Base-by-base conservation (phyloP, 2,329 filamentous ascomycete genomes). In the Fusarium sororula region DNA sequence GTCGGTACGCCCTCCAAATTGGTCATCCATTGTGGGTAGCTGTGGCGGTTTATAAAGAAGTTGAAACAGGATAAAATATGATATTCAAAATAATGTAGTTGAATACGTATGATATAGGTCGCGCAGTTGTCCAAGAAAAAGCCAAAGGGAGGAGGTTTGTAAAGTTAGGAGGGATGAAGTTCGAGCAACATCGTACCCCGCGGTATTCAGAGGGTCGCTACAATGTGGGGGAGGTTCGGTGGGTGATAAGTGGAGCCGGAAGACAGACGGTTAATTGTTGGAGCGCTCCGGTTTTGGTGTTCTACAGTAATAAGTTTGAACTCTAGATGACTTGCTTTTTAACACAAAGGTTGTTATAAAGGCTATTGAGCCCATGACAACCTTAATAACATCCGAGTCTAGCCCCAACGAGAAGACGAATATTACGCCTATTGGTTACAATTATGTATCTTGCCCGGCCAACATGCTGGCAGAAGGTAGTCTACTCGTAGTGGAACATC, bases 1-100 rank as follows among this genome's bases (percentile, higher is more conserved):
- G 77, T 91, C 89, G 51, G 89, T 90, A 26, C 89, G 85, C 54
- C 88, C 89, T 67, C 87, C 85, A 74, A 90, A 90, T 77, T 90
- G 89, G 73, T 90, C 89, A 28, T 90, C 88, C 89, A 90, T 90
- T 70, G 47, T 63, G 63, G 57, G 38, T 35, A 39, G 12, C n/a
- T 48, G 24, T 6, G 32, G 45, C 5, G 8, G 38, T 18, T 26
- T 48, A 14, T 15, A 50, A 6, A 17, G 22, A 28, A 8, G 20
- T 22, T 7, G 24, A 35, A 35, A 15, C 15, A 48, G 35, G 26
- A 7, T 22, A 3, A 32, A 30, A 6, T 17, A 5, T n/a, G 20
- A 55, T 22, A 41, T 18, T 18, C 28, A 57, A 47, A 17, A 12
- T 37, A 12, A 14, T 20, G 9, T 15, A 41, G 70, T 73, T 70